These are phyloP conservation scores for Rhododendron ferrugineum DNA, from an alignment of 148 eudicot species.

Conservation along the genomic window DNA sequence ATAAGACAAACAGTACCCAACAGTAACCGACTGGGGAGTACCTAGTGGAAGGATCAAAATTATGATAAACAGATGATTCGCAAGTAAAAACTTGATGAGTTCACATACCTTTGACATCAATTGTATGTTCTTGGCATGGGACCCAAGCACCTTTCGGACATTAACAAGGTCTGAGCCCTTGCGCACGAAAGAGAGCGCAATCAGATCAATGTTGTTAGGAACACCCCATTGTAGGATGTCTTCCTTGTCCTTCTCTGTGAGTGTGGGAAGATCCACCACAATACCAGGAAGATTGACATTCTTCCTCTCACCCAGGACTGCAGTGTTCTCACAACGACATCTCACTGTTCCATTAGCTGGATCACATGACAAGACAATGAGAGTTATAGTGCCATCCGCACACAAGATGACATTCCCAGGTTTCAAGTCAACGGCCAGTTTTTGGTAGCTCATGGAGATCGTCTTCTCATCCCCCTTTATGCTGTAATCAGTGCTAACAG, in stretches of 20 bases:
- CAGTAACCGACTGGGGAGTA: not conserved
- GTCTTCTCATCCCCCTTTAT: slow-evolving; percentile 47
- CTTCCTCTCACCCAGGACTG: slow-evolving; percentile 57
- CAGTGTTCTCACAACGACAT: slow-evolving; percentile 64
- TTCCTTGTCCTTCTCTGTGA: slow-evolving; percentile 69
- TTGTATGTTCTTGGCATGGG: slow-evolving; percentile 48
- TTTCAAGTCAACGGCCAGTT: slow-evolving; percentile 55
- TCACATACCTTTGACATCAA: slow-evolving; percentile 59
- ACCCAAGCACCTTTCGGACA: slow-evolving; percentile 61
- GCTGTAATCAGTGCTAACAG: slow-evolving; percentile 44
- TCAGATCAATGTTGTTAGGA: slow-evolving; percentile 68
- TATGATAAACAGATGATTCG: not conserved
- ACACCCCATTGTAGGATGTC: slow-evolving; percentile 69
- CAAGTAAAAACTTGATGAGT: not conserved
- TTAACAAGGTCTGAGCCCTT: slow-evolving; percentile 71
- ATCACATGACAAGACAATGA: slow-evolving; percentile 60
- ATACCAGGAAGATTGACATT: slow-evolving; percentile 75
- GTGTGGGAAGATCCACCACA: slow-evolving; percentile 67
- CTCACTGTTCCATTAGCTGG: slow-evolving; percentile 51
- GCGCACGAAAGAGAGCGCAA: slow-evolving; percentile 70
- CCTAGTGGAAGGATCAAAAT: not conserved
- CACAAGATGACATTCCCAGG: slow-evolving; percentile 61
- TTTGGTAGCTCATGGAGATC: slow-evolving; percentile 65
- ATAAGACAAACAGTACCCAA: not conserved
- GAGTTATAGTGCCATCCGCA: slow-evolving; percentile 66